Conservation (phyloP, 1,284 basidiomycete genomes). For the Cryptococcus hybrid region DNA sequence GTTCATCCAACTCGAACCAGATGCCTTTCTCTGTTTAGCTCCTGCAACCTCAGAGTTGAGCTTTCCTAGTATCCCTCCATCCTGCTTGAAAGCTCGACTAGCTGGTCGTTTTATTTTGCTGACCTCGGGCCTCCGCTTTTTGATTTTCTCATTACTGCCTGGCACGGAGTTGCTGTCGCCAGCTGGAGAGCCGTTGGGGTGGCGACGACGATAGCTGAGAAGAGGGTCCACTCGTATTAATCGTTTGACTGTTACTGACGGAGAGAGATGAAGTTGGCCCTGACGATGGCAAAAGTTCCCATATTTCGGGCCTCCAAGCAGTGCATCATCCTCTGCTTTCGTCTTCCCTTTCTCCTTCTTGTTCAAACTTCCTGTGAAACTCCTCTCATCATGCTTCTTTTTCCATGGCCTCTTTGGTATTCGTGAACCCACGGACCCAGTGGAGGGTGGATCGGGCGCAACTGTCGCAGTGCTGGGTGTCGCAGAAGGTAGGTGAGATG, state of each 20-base stretch:
- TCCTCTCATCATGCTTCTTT: not conserved
- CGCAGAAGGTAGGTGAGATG: not conserved
- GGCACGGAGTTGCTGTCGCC: not conserved
- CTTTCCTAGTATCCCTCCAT: conserved; percentile 28
- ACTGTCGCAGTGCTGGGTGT: not conserved
- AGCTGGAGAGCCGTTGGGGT: no score
- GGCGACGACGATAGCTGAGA: no score
- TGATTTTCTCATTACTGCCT: not conserved
- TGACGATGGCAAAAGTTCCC: conserved; percentile 1
- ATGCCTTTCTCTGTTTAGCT: not conserved
- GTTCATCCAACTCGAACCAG: not conserved
- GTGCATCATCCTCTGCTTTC: not conserved
- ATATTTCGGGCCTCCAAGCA: conserved; percentile 1
- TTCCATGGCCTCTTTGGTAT: conserved; percentile 10
- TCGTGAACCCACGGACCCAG: conserved; percentile 5
- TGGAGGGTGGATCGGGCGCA: conserved; percentile 3
- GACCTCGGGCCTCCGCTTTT: not conserved
- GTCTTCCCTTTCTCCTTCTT: conserved; percentile 5
- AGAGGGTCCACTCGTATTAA: no score
- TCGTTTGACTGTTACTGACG: no score
- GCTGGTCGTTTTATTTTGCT: not conserved
- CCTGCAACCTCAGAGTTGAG: conserved; percentile 19
- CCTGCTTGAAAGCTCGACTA: conserved; percentile 13
- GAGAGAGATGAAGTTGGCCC: no score
- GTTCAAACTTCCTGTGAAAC: not conserved